Evolutionary conservation across 495 filamentous ascomycete species (phyloP).

Genomic region (Penicillium coprophilum): DNA sequence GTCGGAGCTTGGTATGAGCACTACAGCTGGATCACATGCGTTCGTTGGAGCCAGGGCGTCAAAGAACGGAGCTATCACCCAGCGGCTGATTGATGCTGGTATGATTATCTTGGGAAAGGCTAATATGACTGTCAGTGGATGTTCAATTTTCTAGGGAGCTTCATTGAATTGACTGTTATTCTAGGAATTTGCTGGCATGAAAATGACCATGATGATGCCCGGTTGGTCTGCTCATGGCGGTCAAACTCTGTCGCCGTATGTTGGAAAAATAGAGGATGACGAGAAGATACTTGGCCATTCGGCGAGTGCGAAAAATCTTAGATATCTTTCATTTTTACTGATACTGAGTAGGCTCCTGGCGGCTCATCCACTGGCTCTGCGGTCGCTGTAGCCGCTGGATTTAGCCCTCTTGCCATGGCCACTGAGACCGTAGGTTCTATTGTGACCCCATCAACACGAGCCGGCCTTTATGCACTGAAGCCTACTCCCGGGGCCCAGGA

Average conservation of each 20-base stretch:
- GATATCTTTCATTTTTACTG: conserved; percentile 7
- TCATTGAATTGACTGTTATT: conserved; percentile 9
- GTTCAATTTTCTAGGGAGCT: conserved; percentile 23
- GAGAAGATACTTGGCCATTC: too few relatives aligned
- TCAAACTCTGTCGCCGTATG: conserved; percentile 45
- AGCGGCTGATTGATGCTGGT: conserved; percentile 37
- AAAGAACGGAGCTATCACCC: conserved; percentile 34
- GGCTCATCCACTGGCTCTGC: conserved; percentile 50
- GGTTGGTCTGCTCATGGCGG: conserved; percentile 48
- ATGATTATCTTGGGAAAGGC: conserved; percentile 44
- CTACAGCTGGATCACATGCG: conserved; percentile 34
- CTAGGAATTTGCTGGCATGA: conserved; percentile 35
- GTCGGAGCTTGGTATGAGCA: conserved; percentile 27
- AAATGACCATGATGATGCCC: conserved; percentile 29
- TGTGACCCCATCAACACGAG: conserved; percentile 34
- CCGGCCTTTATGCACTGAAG: conserved; percentile 41
- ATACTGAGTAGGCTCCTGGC: conserved; percentile 30
- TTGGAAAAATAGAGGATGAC: conserved; percentile 25
- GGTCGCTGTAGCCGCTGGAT: conserved; percentile 42
- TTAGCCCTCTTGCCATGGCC: conserved; percentile 39
- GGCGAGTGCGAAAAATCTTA: too few relatives aligned
- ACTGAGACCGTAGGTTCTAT: conserved; percentile 48
- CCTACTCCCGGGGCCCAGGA: conserved; percentile 24
- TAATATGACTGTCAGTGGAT: conserved; percentile 39
- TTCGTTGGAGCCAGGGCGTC: conserved; percentile 34